Conservation (phyloP, 345 rosid species). For the Salix koriyanagi region DNA sequence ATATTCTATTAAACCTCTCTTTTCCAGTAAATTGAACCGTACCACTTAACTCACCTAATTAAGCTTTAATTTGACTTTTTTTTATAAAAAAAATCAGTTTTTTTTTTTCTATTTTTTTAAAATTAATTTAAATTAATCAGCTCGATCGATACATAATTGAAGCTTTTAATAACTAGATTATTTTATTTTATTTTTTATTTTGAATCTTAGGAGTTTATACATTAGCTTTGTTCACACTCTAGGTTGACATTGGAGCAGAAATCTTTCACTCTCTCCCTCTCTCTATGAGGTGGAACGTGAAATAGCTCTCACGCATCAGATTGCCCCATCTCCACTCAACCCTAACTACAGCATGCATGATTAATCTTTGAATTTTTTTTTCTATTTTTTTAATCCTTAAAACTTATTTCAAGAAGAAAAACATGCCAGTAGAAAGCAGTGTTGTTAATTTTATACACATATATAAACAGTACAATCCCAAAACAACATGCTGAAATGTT, state of each 20-base stretch:
- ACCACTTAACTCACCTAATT: too few relatives aligned
- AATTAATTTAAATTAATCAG: too few relatives aligned
- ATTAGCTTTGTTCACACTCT: conserved; percentile 59
- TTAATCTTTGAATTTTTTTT: conserved; percentile 7
- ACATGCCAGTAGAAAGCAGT: conserved; percentile 10
- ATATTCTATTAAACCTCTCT: too few relatives aligned
- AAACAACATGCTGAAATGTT: rapidly evolving
- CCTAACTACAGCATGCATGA: conserved; percentile 15
- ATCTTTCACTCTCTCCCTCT: conserved; percentile 2
- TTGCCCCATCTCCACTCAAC: conserved; percentile 74
- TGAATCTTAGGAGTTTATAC: background rate
- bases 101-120: too few relatives aligned
- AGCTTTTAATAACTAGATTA: too few relatives aligned
- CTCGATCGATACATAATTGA: too few relatives aligned
- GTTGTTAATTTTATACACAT: too few relatives aligned
- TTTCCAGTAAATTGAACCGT: too few relatives aligned
- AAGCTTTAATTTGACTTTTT: too few relatives aligned
- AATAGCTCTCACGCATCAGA: conserved; percentile 21
- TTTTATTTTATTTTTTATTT: background rate
- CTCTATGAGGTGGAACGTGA: conserved; percentile 28
- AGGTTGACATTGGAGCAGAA: conserved; percentile 63
- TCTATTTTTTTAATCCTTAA: conserved; percentile 1
- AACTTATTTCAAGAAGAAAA: conserved; percentile 21
- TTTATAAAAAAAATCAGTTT: too few relatives aligned
- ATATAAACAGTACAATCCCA: rapidly evolving